Percentiles rank a stretch among this genome's conserved stretches.
Conservation (phyloP, 805 yeast species). For the Candida yuanshanica region DNA sequence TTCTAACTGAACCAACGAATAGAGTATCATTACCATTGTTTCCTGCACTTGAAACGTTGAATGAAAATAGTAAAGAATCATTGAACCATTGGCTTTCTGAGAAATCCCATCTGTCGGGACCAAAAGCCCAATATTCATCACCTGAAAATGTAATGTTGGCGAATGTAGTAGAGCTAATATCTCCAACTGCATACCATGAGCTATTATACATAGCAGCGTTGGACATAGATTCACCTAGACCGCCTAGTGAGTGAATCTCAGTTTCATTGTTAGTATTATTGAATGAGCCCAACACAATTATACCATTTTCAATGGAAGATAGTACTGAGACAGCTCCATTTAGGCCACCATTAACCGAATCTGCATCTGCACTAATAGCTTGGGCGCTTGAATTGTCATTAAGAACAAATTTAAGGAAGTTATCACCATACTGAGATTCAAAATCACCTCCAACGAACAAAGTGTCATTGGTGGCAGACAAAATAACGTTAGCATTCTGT, state of each 20-base stretch:
- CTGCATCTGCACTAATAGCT: conserved; percentile 16
- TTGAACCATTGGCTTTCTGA: conserved; percentile 32
- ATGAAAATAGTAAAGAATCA: conserved; percentile 20
- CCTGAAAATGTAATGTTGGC: conserved; percentile 29
- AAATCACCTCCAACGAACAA: conserved; percentile 48
- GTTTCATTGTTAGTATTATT: conserved; percentile 29
- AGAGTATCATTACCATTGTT: conserved; percentile 13
- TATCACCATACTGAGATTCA: conserved; percentile 30
- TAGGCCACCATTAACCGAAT: conserved; percentile 32
- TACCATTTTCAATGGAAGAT: conserved; percentile 25
- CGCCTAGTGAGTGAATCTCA: conserved; percentile 24
- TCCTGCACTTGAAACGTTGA: conserved; percentile 27
- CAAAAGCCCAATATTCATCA: conserved; percentile 38
- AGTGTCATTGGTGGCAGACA: conserved; percentile 27
- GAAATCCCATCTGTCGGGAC: conserved; percentile 37
- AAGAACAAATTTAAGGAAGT: conserved; percentile 31
- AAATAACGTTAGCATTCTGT: conserved; percentile 34
- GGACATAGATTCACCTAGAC: conserved; percentile 27
- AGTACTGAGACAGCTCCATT: conserved; percentile 34
- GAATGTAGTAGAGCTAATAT: conserved; percentile 12
- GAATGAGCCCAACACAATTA: conserved; percentile 46
- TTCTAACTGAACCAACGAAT: conserved; percentile 21
- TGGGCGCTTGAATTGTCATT: conserved; percentile 13
- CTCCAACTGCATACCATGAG: conserved; percentile 40
- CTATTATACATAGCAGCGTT: conserved; percentile 33